A percentile compares a stretch with the other conserved stretches of the same genome.
Evolutionary conservation across 441 rosid species (phyloP).

Genomic region (Croton setiger): DNA sequence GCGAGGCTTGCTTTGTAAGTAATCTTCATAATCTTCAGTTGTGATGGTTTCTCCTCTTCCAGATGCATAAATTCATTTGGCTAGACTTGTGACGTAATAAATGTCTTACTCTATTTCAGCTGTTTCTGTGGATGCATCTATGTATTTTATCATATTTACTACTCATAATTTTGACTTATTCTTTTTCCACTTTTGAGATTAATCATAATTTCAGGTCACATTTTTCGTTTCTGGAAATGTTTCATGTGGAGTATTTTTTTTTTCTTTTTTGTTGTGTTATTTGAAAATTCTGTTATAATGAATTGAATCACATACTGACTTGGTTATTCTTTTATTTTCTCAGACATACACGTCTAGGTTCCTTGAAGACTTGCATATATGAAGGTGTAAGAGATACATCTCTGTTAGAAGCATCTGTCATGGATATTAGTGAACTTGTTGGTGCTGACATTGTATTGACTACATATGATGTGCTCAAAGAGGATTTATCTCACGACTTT

Average conservation of each 20-base stretch:
- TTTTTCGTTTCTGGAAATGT: neutral
- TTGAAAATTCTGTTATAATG: slow-evolving; percentile 20
- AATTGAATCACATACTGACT: slow-evolving; percentile 23
- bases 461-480: slow-evolving; percentile 93
- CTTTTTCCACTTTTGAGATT: neutral
- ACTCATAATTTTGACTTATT: neutral
- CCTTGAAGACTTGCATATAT: slow-evolving; percentile 64
- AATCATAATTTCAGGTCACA: neutral
- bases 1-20: neutral
- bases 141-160: neutral
- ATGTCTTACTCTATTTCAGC: neutral
- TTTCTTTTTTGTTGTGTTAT: neutral
- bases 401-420: slow-evolving; percentile 48
- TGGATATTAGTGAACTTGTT: slow-evolving; percentile 66
- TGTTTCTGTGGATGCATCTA: neutral
- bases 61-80: neutral
- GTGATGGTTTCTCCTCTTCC: neutral
- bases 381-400: slow-evolving; percentile 80
- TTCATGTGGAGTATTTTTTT: neutral
- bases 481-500: slow-evolving; percentile 89
- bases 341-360: slow-evolving; percentile 86
- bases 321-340: slow-evolving; percentile 21
- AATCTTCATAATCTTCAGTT: neutral
- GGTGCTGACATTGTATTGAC: slow-evolving; percentile 80
- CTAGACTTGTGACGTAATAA: neutral